Evolutionary conservation across 2,329 filamentous ascomycete species (phyloP), one percentile per base, ranked within the genome.

Genomic region (Cladophialophora psammophila): DNA sequence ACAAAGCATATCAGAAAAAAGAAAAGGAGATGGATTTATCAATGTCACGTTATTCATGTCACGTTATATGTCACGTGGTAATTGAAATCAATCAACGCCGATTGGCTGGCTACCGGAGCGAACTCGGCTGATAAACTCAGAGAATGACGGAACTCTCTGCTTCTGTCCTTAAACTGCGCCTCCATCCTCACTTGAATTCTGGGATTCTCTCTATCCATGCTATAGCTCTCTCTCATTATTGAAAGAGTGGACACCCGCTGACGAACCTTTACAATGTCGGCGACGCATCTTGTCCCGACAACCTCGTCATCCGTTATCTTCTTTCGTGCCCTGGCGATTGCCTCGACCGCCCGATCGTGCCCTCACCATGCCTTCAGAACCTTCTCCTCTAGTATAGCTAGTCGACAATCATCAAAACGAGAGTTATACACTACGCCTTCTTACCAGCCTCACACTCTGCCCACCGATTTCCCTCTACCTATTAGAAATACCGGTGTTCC

Each of bases 381-480:
- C 36, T 85, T 86, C 75, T 84, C 83, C 15, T 84, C 82, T 6
- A 76, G 78, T 26, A 78, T 78, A 60, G 77, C 76, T 31, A 66
- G 76, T 13, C 75, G 79, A 31, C 79, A 81, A 34, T 85, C 84
- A n/a, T 84, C 84, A 9, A 87, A 86, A 73, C 81, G 87, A 59
- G 85, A 86, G 69, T 84, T 91, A 76, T 74, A 74, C 45, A 74
- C 72, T 2, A 87, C 86, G 36, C 89, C 87, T 18, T 86, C 87
- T 56, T 88, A 89, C 73, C 86, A 85, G 65, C 87, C 88, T 20
- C 84, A 87, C 66, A 82, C 82, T 1, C 77, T 91, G n/a, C 81
- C 84, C 15, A 78, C 84, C 0, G 81, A 84, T 55, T 84, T 86
- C 71, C 85, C 86, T 12, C 82, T 82, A 52, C 78, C 79, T 65